phyloP scores from a whole-genome alignment of 1,284 basidiomycete species.

The Sanghuangporus baumii region DNA sequence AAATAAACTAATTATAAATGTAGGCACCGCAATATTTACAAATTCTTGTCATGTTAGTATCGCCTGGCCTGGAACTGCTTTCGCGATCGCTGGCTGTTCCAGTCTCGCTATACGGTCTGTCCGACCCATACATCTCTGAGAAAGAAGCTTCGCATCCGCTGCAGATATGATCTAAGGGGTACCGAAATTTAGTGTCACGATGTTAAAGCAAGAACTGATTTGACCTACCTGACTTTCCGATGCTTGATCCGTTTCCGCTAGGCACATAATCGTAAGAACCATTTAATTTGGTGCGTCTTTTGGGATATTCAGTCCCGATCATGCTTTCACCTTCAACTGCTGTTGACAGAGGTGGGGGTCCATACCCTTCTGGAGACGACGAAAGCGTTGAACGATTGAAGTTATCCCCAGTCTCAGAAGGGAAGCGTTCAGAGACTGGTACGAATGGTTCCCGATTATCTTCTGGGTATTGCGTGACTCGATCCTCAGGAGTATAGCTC shows the following conservation, averaged over 20 bases:
- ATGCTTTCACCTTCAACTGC: background rate
- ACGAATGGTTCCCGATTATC: too few species aligned
- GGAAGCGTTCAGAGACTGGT: too few species aligned
- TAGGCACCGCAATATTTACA: slow-evolving; percentile 1
- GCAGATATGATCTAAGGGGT: background rate
- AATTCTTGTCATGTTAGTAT: background rate
- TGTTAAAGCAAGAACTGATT: too few species aligned
- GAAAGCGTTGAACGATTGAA: too few species aligned
- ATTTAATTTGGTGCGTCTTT: background rate
- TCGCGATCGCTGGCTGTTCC: background rate
- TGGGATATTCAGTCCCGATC: background rate
- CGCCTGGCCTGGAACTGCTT: background rate
- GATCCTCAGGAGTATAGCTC: too few species aligned
- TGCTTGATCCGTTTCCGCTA: too few species aligned
- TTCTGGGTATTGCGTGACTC: too few species aligned
- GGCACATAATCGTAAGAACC: background rate
- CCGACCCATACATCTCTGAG: background rate
- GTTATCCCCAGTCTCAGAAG: too few species aligned
- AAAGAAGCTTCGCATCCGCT: background rate
- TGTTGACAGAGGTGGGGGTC: too few species aligned
- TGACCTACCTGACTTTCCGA: background rate
- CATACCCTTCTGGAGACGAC: too few species aligned
- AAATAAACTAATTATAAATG: background rate
- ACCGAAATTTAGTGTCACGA: background rate
- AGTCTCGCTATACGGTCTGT: background rate